Percentiles rank a stretch among this genome's conserved stretches.
Evolutionary conservation across 2,329 filamentous ascomycete genomes (phyloP).

Genomic region (Periconia sp.): DNA sequence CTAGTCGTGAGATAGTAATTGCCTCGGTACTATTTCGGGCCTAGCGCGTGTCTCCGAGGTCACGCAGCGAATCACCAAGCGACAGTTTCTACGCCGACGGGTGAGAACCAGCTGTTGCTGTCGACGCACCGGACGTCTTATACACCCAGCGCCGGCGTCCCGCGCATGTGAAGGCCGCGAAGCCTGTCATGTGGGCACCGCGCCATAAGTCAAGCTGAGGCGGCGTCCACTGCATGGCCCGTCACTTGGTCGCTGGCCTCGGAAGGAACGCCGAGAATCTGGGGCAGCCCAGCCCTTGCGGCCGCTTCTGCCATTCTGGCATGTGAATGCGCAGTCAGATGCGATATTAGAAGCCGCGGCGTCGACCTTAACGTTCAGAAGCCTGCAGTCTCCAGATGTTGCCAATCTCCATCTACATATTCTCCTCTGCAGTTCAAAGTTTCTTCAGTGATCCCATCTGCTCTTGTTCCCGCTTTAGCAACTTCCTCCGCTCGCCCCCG

Average conservation of each 20-base stretch:
- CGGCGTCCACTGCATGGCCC: conserved; percentile 11
- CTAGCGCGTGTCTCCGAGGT: conserved; percentile 7
- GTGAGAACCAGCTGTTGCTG: conserved; percentile 9
- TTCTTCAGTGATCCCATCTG: not conserved
- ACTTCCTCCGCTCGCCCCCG: conserved; percentile 10
- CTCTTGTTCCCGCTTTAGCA: conserved; percentile 21
- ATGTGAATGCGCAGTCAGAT: conserved; percentile 29
- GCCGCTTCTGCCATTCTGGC: conserved; percentile 15
- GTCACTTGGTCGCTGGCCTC: conserved; percentile 16
- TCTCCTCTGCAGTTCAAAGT: not conserved
- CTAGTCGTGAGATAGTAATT: conserved; percentile 26
- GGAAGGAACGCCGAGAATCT: conserved; percentile 19
- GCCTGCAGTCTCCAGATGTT: not conserved
- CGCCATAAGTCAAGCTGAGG: conserved; percentile 11
- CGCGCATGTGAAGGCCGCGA: conserved; percentile 29
- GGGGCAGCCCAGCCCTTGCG: conserved; percentile 26
- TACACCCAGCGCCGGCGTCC: conserved; percentile 7
- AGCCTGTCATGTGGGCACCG: conserved; percentile 12
- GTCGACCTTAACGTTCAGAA: not conserved
- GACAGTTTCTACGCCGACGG: conserved; percentile 30
- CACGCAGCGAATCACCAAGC: conserved; percentile 29
- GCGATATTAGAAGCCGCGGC: conserved; percentile 10
- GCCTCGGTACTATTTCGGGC: conserved; percentile 30
- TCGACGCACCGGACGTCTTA: conserved; percentile 18
- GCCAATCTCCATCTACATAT: conserved; percentile 1